phyloP scores from a whole-genome alignment of 805 yeast species.

The Ogataea zsoltii region DNA sequence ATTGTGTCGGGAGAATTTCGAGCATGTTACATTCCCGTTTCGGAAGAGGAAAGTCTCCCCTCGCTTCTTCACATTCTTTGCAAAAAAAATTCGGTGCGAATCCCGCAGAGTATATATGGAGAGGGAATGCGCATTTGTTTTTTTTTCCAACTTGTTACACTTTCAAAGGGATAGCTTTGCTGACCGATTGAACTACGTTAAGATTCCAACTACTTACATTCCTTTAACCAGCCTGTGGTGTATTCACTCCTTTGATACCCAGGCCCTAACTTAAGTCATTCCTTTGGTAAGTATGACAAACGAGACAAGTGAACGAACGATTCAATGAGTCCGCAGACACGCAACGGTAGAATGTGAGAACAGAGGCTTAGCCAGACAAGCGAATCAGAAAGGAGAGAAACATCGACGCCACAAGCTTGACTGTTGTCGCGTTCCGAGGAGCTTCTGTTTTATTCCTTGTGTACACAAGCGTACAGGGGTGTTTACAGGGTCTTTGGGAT shows the following conservation, averaged over 20 bases:
- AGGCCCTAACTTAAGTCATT: conserved; percentile 4
- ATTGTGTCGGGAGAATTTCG: neutral
- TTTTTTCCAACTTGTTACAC: neutral
- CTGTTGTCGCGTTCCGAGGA: too few species aligned
- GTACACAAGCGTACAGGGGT: too few species aligned
- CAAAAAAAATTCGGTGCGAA: neutral
- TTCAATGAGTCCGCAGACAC: too few species aligned
- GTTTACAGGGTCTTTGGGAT: too few species aligned
- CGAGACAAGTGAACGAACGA: too few species aligned
- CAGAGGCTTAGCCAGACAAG: too few species aligned
- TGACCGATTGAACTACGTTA: conserved; percentile 6
- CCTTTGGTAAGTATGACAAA: conserved; percentile 1
- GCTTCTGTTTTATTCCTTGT: too few species aligned
- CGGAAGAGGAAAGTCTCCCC: neutral
- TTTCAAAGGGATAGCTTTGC: conserved; percentile 1
- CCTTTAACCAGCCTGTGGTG: conserved; percentile 18
- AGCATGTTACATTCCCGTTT: conserved; percentile 1
- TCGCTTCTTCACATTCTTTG: conserved; percentile 5
- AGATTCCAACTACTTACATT: conserved; percentile 32
- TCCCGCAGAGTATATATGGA: neutral
- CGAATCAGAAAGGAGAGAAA: neutral
- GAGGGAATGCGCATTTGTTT: neutral
- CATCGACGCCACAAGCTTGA: too few species aligned
- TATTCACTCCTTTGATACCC: conserved; percentile 11
- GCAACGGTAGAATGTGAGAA: too few species aligned